Conservation (phyloP, 2,329 filamentous ascomycete species). For the Emmonsiellopsis sp. region DNA sequence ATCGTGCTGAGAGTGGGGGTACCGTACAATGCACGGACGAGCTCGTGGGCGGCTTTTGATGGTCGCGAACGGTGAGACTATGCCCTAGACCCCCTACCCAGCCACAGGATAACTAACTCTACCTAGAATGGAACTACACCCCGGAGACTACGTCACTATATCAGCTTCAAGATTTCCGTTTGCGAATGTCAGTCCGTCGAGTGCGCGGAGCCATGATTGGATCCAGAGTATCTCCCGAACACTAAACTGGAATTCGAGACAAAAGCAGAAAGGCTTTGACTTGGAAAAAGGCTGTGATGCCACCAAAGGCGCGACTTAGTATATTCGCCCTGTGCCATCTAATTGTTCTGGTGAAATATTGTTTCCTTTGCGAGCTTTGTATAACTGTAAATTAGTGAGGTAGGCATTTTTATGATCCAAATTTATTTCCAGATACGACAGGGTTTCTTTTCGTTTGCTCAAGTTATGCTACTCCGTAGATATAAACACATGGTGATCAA, state of each 20-base stretch:
- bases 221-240: conserved; percentile 42
- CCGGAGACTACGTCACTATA: conserved; percentile 45
- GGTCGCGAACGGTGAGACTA: conserved; percentile 61
- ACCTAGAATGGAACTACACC: conserved; percentile 36
- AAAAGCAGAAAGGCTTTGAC: conserved; percentile 26
- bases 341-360: neutral
- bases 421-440: too few species aligned
- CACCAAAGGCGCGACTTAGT: neutral
- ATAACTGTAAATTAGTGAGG: neutral
- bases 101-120: conserved; percentile 10
- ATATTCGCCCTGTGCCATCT: neutral
- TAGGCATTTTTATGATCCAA: too few species aligned
- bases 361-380: neutral
- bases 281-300: neutral
- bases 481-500: too few species aligned
- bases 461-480: too few species aligned
- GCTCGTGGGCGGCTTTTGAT: conserved; percentile 96
- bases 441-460: too few species aligned
- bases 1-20: conserved; percentile 88
- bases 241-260: conserved; percentile 42
- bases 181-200: conserved; percentile 38
- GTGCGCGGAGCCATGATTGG: conserved; percentile 39
- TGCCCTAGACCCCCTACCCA: neutral
- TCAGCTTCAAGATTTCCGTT: conserved; percentile 43
- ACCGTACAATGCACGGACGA: conserved; percentile 83